These are phyloP conservation scores for Trichophyton benhamiae DNA, from an alignment of 2,329 filamentous ascomycete species.

Conservation along the genomic window DNA sequence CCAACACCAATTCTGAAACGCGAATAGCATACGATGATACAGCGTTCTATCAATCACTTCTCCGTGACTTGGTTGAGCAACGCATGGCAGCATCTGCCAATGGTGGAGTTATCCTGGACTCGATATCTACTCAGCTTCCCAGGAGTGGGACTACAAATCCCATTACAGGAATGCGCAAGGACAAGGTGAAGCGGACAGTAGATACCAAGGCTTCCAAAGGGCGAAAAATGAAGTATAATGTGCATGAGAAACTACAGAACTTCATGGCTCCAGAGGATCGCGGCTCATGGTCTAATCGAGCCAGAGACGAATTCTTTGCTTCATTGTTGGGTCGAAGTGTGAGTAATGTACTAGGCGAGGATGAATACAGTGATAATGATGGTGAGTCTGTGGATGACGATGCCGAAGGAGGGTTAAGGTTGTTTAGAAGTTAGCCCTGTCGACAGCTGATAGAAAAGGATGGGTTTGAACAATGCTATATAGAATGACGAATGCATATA, in stretches of 20 bases:
- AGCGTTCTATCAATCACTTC: slow-evolving; percentile 82
- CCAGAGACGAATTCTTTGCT: slow-evolving; percentile 64
- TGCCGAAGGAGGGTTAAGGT: slow-evolving; percentile 21
- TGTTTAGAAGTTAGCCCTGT: slow-evolving; percentile 20
- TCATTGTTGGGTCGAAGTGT: slow-evolving; percentile 55
- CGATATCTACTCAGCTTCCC: slow-evolving; percentile 26
- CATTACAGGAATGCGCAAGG: slow-evolving; percentile 32
- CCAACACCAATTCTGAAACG: slow-evolving; percentile 29
- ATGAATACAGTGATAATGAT: slow-evolving; percentile 26
- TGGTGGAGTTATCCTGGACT: slow-evolving; percentile 30
- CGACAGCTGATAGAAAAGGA: not conserved
- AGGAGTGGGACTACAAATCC: slow-evolving; percentile 28
- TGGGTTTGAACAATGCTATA: not conserved
- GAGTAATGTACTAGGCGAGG: slow-evolving; percentile 53
- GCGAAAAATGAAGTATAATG: slow-evolving; percentile 81
- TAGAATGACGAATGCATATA: slow-evolving; percentile 3
- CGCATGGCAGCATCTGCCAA: slow-evolving; percentile 49
- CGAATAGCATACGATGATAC: slow-evolving; percentile 83
- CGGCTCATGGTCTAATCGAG: slow-evolving; percentile 64
- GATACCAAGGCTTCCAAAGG: slow-evolving; percentile 95
- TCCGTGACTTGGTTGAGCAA: slow-evolving; percentile 88
- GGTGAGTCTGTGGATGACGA: slow-evolving; percentile 12
- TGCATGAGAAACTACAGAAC: slow-evolving; percentile 94
- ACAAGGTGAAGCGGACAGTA: slow-evolving; percentile 67
- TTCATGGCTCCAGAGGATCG: slow-evolving; percentile 92